Evolutionary conservation across 495 filamentous ascomycete genomes (phyloP).

Genomic region (Talaromyces thailandensis): DNA sequence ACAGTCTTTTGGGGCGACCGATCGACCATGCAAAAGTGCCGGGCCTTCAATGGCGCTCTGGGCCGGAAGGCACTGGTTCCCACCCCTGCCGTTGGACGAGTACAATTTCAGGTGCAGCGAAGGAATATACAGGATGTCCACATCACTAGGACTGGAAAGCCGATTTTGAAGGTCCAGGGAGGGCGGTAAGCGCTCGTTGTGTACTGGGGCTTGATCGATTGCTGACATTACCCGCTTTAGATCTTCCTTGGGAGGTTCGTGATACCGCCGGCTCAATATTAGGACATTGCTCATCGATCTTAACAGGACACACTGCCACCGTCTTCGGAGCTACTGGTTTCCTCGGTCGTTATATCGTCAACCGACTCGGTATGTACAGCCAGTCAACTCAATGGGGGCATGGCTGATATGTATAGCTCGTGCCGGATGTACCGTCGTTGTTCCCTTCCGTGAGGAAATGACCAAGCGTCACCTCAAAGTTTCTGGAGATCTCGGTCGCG

Average conservation of each 20-base stretch:
- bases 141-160: conserved; percentile 81
- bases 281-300: conserved; percentile 17
- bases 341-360: conserved; percentile 95
- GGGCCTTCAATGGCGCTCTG: conserved; percentile 35
- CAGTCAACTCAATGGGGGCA: neutral
- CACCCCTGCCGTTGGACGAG: conserved; percentile 18
- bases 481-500: conserved; percentile 81
- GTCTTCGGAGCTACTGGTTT: conserved; percentile 97
- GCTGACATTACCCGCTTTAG: conserved; percentile 36
- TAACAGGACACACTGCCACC: conserved; percentile 82
- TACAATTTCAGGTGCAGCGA: conserved; percentile 38
- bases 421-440: conserved; percentile 83
- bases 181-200: conserved; percentile 56
- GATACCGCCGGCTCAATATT: conserved; percentile 14
- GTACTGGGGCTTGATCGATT: neutral
- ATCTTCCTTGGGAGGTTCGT: conserved; percentile 75
- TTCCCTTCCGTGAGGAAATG: conserved; percentile 97
- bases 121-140: conserved; percentile 65
- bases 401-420: conserved; percentile 52
- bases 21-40: conserved; percentile 46
- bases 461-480: conserved; percentile 93
- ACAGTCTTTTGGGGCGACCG: conserved; percentile 11
- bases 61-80: conserved; percentile 34
- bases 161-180: conserved; percentile 71
- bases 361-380: conserved; percentile 66